Percentiles rank a stretch among this genome's conserved stretches.
phyloP scores from a whole-genome alignment of 768 basidiomycete species.

The Xerocomus spinulosus region DNA sequence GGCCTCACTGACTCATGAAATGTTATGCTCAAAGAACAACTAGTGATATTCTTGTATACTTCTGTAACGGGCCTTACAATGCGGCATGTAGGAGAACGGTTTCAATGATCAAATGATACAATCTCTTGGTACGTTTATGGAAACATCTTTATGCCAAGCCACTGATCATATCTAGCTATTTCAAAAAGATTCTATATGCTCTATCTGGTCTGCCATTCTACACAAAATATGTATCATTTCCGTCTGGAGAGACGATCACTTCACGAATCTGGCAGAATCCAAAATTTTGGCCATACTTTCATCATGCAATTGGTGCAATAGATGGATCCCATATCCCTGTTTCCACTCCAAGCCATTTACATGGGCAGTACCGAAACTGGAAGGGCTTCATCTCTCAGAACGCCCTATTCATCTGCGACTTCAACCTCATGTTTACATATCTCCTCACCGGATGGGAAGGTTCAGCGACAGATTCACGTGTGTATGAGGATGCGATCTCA shows the following conservation, averaged over 20 bases:
- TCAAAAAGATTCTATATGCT: neutral
- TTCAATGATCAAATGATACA: neutral
- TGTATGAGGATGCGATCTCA: constrained; percentile 5
- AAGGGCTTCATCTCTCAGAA: constrained; percentile 36
- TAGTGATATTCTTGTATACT: too few species aligned
- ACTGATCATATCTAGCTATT: neutral
- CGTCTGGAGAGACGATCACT: neutral
- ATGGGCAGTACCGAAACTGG: constrained; percentile 4
- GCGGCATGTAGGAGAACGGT: too few species aligned
- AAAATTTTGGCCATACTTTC: neutral
- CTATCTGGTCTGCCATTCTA: neutral
- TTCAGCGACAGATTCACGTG: constrained; percentile 31
- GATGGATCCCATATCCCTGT: neutral
- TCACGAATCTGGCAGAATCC: neutral
- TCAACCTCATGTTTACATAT: constrained; percentile 35
- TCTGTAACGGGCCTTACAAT: too few species aligned
- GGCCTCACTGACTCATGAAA: too few species aligned
- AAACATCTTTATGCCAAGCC: too few species aligned
- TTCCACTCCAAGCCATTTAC: neutral
- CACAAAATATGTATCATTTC: neutral
- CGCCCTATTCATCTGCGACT: constrained; percentile 32
- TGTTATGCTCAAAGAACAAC: too few species aligned
- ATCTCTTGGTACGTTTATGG: neutral
- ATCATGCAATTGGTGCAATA: neutral
- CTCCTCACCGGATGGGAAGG: constrained; percentile 40